Conservation (phyloP, 1,139 yeast species). For the Blastobotrys aristatus region DNA sequence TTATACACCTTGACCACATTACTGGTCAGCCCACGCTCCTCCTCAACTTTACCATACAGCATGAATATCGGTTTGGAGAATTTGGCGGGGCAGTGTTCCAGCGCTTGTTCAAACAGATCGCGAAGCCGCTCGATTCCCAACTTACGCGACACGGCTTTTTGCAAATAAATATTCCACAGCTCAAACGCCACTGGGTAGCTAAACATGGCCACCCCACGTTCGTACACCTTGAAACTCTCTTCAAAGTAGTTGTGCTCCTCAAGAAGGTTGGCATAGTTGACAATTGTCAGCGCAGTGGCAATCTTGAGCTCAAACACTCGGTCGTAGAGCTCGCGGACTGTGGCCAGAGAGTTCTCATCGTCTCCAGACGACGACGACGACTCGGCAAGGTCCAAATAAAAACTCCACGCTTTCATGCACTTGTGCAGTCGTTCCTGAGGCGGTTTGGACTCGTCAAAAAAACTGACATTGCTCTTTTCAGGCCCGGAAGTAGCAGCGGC, state of each 20-base stretch:
- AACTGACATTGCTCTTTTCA: conserved; percentile 33
- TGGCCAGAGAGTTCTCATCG: conserved; percentile 41
- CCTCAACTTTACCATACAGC: conserved; percentile 61
- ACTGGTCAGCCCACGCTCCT: conserved; percentile 42
- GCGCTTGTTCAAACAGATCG: conserved; percentile 67
- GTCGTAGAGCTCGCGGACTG: conserved; percentile 51
- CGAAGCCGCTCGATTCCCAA: conserved; percentile 54
- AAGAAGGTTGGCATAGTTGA: conserved; percentile 61
- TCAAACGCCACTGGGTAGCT: conserved; percentile 61
- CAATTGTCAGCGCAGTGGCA: conserved; percentile 62
- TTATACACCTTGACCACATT: conserved; percentile 43
- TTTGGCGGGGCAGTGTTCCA: conserved; percentile 46
- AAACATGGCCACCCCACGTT: conserved; percentile 59
- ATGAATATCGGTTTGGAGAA: conserved; percentile 47
- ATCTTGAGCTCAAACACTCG: conserved; percentile 55
- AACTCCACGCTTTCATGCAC: conserved; percentile 64
- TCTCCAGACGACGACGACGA: conserved; percentile 41
- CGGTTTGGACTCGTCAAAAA: conserved; percentile 43
- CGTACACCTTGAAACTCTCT: conserved; percentile 59
- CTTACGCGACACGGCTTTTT: conserved; percentile 43
- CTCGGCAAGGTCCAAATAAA: conserved; percentile 70
- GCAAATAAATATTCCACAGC: conserved; percentile 66
- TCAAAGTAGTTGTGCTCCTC: conserved; percentile 47
- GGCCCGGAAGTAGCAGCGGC: conserved; percentile 49
- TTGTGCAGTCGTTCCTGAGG: conserved; percentile 59